Evolutionary conservation across 2,329 filamentous ascomycete species (phyloP), one percentile per base, ranked within the genome.

Genomic region (Malbranchea zuffiana): DNA sequence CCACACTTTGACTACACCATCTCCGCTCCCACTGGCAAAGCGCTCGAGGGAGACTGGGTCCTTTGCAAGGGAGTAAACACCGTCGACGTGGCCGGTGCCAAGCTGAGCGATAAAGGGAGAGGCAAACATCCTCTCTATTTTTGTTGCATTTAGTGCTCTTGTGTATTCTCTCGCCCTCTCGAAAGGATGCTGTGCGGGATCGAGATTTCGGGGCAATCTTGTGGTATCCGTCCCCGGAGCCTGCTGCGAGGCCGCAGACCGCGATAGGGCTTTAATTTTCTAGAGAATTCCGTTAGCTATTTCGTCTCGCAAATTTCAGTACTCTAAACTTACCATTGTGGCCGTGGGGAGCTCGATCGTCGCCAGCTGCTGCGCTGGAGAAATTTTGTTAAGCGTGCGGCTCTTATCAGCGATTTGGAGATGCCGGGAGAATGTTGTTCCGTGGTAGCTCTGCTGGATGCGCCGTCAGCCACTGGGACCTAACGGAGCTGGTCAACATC

Each of bases 1-100:
- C 86, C 86, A 93, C 21, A 90, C 81, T 62, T 98, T 98, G 40
- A 98, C 75, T 6, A 95, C 77, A 46, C 90, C 88, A 59, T 98
- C 90, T 45, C 87, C 87, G 48, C 80, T 85, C 28, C 83, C 86
- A 52, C 82, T 88, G 5, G 86, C 84, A 49, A 87, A 74, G 40
- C 78, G 69, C 49, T 84, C 73, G 17, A 88, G 62, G 5, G 78
- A 79, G 48, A 75, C 76, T 5, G 81, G 80, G 49, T 90, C 84
- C 58, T 86, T 86, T 42, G 81, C 80, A 58, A 90, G 75, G 23
- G 75, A 75, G 59, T 88, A 90, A 6, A 82, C 77, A 45, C 90
- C 90, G 53, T 98, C 90, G 39, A 95, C 83, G 62, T 98, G 90
- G 13, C 90, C 88, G 20, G 75, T 72, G 37, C 88, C 88, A 16